Evolutionary conservation across 176 grass and related monocot genomes (phyloP), one percentile per base, ranked within the genome.

Genomic region (Avena eriantha): DNA sequence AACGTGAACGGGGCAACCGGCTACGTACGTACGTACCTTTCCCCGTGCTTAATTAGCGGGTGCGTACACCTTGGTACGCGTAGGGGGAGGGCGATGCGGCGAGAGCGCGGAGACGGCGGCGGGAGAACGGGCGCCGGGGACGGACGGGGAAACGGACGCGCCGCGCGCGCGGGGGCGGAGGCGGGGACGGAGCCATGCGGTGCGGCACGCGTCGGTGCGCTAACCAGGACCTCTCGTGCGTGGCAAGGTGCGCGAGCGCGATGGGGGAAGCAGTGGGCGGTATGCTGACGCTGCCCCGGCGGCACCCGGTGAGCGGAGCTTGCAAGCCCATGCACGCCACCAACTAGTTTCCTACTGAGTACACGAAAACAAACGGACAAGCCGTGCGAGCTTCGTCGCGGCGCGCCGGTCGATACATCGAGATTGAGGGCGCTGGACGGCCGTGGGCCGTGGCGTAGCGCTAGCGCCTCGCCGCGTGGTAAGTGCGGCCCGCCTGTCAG

Each of bases 361-460:
- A 65, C 51, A 56, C 53, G 53, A 0, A 10, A 14, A 29, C 7
- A 47, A 18, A 31, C 39, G 60, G 60, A 21, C 60, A n/a, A 45
- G 41, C 11, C 45, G 43, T 19, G 54, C 45, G 19, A 19, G 41
- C 58, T 26, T 80, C 78, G 78, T 80, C 78, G 78, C 58, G 78
- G 78, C 51, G 77, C 77, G 29, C 7, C 54, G 50, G 51, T 6
- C 48, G 49, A 76, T 17, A 18, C 35, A 54, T 2, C 51, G 48
- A 47, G 5, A 41, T 7, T 7, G 39, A 41, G 0, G 39, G 39
- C 39, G 6, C 39, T n/a, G 39, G 39, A 41, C 39, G 39, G 39
- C 39, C 39, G 39, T 41, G 39, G 12, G 48, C 12, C 29, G 29
- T 29, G 29, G 29, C 29, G 29, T 29, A 29, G 29, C 29, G 29